Conservation (phyloP, 306 rosid genomes). For the Cercis canadensis region DNA sequence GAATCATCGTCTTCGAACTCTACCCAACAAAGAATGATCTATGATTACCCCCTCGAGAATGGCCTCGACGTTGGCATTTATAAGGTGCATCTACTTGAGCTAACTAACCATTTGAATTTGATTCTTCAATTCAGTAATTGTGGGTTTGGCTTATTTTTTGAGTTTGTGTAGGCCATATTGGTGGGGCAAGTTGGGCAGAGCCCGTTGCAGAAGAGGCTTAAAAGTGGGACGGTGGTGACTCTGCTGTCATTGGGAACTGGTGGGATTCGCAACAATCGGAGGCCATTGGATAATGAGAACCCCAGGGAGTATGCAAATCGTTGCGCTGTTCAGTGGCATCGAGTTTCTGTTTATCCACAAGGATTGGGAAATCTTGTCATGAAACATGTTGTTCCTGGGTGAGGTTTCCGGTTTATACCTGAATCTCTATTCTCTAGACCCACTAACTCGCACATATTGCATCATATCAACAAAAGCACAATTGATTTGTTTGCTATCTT, state of each 20-base stretch:
- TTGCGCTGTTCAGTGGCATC: slow-evolving; percentile 84
- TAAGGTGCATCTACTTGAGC: slow-evolving; percentile 49
- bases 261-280: slow-evolving; percentile 83
- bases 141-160: slow-evolving; percentile 13
- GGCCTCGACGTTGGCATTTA: slow-evolving; percentile 84
- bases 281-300: slow-evolving; percentile 74
- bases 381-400: slow-evolving; percentile 69
- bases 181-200: slow-evolving; percentile 85
- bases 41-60: slow-evolving; percentile 65
- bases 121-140: neutral
- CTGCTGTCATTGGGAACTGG: slow-evolving; percentile 81
- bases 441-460: neutral
- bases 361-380: slow-evolving; percentile 55
- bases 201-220: slow-evolving; percentile 83
- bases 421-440: neutral
- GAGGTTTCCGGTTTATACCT: slow-evolving; percentile 18
- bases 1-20: slow-evolving; percentile 26
- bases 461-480: neutral
- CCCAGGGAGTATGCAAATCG: slow-evolving; percentile 83
- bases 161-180: slow-evolving; percentile 71
- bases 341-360: slow-evolving; percentile 73
- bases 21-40: neutral
- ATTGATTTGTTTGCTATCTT: neutral
- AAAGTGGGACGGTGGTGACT: slow-evolving; percentile 65
- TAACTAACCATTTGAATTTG: neutral